Base-by-base conservation (phyloP, 345 rosid species). In the Adansonia digitata region DNA sequence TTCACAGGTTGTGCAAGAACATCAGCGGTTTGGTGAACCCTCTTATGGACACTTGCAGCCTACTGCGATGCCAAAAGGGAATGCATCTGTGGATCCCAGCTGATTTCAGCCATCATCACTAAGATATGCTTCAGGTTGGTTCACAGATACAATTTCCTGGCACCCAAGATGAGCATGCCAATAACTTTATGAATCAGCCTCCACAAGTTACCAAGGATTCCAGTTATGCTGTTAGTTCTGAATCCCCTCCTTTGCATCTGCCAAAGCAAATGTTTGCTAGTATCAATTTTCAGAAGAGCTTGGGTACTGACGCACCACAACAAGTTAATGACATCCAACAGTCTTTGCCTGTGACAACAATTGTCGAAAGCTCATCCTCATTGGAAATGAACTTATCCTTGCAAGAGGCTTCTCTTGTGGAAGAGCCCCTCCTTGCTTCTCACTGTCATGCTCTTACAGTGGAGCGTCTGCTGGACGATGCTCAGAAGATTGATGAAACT, bases 1-100 rank as follows among this genome's bases (percentile, higher is more conserved):
- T 76, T 90, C 97, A 56, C 96, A 89, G 86, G 92, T 81, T 83
- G 77, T 90, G 57, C 80, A 86, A 52, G 94, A 89, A 78, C 97
- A 85, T 72, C 92, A 83, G 79, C 79, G 52, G 15, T 77, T 88
- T 51, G 84, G 84, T 63, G 97, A 92, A 79, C 81, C 79, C 34
- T 61, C 97, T 53, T 87, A 77, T 85, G 90, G 88, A 48, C 84
- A 76, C 53, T 81, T 84, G 65, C 89, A 87, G 74, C 22, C 81
- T 49, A 65, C 86, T 78, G 76, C 83, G 37, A 34, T 89, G 64
- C 79, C 87, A 74, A 68, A 89, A 65, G 88, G 82, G 45, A 57
- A 57, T 57, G 26, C 18, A 57, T 57, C 63, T n/a, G 57, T 81
- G 24, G 94, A 95, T 81, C 83, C 87, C 4, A 81, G 85, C 73